Conservation (phyloP, 192 early-diverging fungal species). For the Chytriomyces sp. region DNA sequence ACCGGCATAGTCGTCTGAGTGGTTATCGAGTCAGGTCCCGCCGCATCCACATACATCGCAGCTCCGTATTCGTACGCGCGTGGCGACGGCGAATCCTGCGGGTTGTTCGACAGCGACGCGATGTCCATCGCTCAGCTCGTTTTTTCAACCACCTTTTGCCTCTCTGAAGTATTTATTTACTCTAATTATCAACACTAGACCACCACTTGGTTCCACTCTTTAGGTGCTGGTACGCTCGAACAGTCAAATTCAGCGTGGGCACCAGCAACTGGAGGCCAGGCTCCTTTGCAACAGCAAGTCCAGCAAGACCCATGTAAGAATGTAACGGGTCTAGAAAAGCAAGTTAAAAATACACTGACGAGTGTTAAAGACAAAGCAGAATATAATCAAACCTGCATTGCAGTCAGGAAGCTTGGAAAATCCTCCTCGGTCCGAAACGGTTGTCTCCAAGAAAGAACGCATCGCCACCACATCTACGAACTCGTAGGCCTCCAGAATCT, state of each 20-base stretch:
- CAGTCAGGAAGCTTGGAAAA: conserved; percentile 62
- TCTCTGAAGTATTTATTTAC: no score
- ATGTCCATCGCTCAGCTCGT: no score
- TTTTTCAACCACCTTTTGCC: no score
- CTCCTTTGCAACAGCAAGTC: conserved; percentile 36
- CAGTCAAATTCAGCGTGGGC: conserved; percentile 60
- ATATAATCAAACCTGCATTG: conserved; percentile 55
- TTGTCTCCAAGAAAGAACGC: conserved; percentile 61
- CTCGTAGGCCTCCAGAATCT: conserved; percentile 61
- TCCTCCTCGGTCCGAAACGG: conserved; percentile 62
- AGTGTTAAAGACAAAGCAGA: not conserved
- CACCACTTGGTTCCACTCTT: conserved; percentile 25
- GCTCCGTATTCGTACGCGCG: no score
- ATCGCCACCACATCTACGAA: conserved; percentile 61
- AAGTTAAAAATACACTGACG: not conserved
- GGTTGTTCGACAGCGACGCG: no score
- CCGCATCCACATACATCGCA: no score
- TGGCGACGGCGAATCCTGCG: no score
- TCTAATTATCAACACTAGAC: no score
- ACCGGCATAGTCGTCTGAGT: no score
- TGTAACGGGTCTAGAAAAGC: conserved; percentile 70
- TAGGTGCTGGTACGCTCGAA: conserved; percentile 18
- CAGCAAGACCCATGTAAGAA: conserved; percentile 81
- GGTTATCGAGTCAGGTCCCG: no score
- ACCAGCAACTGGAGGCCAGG: conserved; percentile 50